Evolutionary conservation across 768 basidiomycete species (phyloP), one percentile per base, ranked within the genome.

Genomic region (Mycena indigotica): DNA sequence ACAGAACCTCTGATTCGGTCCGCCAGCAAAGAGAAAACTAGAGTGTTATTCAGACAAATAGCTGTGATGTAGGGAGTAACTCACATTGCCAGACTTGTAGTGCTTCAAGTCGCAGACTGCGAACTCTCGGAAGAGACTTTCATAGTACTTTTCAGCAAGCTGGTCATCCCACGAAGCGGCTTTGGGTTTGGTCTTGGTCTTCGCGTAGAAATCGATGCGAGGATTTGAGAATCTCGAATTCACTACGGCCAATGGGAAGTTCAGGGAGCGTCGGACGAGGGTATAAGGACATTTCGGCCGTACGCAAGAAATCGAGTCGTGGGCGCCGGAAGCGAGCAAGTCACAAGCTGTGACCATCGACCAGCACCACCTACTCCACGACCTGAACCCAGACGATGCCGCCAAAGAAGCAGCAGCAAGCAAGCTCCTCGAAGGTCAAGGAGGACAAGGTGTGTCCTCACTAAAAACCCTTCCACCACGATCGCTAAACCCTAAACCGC

Each of bases 41-140:
- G 17, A n/a, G 46, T 3, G 19, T 26, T 5, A 16, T n/a, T n/a
- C 21, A n/a, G n/a, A n/a, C n/a, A n/a, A n/a, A n/a, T n/a, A n/a
- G n/a, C n/a, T n/a, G n/a, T 51, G 16, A 26, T 41, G 53, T 29
- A 28, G 32, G 52, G 16, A 45, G 28, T 23, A n/a, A 70, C 87
- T 61, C 60, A 95, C 93, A 58, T 91, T 89, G 16, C 93, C 91
- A 0, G 89, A 86, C 75, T 94, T 97, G 79, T 92, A 97, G 68
- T 98, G 96, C 75, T 98, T 98, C 58, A 98, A 76, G 73, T 98
- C 93, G 68, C 92, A 94, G 21, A 95, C 77, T 0, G 91, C 93
- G 65, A 88, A 98, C 72, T 98, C 95, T 61, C 93, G 89, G 70
- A 93, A 97, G 3, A 98, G 83, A 63, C 75, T 90, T 13, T 81